Base-by-base conservation (phyloP, 108 stramenopile species). In the Cylindrotheca closterium region DNA sequence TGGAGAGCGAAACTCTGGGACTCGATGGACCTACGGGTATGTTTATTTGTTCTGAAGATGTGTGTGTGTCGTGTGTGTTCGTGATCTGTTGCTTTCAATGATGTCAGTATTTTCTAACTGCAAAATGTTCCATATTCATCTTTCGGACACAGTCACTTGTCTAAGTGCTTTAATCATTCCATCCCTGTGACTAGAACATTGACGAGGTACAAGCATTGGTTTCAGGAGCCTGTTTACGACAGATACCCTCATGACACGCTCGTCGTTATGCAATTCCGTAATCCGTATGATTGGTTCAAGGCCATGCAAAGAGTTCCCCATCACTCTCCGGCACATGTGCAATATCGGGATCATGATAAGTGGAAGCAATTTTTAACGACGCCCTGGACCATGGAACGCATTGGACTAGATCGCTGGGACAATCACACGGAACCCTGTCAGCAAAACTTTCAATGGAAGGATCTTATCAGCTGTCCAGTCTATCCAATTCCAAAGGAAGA, bases 151-250 rank as follows among this genome's bases (percentile, higher is more conserved):
- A 77, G 75, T 34, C 75, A 77, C 48, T 50, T 77, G 59, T 22
- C 29, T 5, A 33, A 77, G 30, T 78, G 77, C 47, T 72, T 72
- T 24, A 59, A 59, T 28, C 63, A 78, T 56, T 56, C 66, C 19
- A 59, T 78, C 22, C 48, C 71, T 34, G 66, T 78, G 10, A 73
- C 62, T 22, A 71, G 79, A 49, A 70, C 78, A 8, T 61, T 94
- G 28, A 82, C 89, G 19, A 79, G 93, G 1, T 91, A 94, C 75
- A 94, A 94, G 70, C 93, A 94, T 55, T 94, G 93, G 93, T 82
- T 81, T 30, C 84, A 86, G 60, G 77, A 78, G 60, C 55, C 57
- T 21, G 69, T 71, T 34, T 55, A 61, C 60, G 54, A 76, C 59
- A 53, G 77, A 55, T 75, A 82, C 54, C 68, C 80, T 46, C 65